Evolutionary conservation across 768 basidiomycete species (phyloP).

Genomic region (Arthromyces matolae): DNA sequence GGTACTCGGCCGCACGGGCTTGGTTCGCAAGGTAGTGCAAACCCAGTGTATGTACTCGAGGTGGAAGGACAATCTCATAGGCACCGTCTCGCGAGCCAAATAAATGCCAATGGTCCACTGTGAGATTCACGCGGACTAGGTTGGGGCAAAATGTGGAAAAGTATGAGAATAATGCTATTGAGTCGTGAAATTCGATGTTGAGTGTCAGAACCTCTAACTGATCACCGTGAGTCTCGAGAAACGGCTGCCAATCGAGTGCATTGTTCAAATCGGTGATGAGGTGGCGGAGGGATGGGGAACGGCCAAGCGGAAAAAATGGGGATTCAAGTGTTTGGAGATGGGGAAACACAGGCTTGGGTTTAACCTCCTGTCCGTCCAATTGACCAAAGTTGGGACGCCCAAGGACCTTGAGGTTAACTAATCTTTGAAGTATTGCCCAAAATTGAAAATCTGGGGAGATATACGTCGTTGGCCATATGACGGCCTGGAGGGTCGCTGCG

Average conservation of each 20-base stretch:
- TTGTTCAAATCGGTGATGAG: not conserved
- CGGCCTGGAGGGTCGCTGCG: conserved; percentile 8
- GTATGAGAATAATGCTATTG: not conserved
- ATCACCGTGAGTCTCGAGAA: conserved; percentile 10
- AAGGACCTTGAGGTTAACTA: conserved; percentile 7
- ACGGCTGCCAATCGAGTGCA: not conserved
- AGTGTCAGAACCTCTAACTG: conserved; percentile 13
- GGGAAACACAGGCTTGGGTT: not conserved
- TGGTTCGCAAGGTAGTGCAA: conserved; percentile 9
- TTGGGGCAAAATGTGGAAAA: conserved; percentile 10
- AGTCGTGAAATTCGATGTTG: not conserved
- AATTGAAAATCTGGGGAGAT: not conserved
- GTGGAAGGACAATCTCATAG: conserved; percentile 3
- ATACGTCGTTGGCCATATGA: conserved; percentile 4
- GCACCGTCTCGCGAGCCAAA: not conserved
- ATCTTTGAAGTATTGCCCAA: conserved; percentile 10
- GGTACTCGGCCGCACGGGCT: conserved; percentile 4
- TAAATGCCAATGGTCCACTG: conserved; percentile 3
- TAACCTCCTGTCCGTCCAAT: no score
- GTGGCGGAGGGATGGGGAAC: conserved; percentile 13
- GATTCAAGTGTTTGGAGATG: conserved; percentile 4
- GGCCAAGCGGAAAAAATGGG: not conserved
- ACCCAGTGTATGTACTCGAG: conserved; percentile 13
- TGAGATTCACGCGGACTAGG: conserved; percentile 14
- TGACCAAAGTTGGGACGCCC: not conserved